Conservation (phyloP, 805 yeast species). For the Ogataea nonfermentans region DNA sequence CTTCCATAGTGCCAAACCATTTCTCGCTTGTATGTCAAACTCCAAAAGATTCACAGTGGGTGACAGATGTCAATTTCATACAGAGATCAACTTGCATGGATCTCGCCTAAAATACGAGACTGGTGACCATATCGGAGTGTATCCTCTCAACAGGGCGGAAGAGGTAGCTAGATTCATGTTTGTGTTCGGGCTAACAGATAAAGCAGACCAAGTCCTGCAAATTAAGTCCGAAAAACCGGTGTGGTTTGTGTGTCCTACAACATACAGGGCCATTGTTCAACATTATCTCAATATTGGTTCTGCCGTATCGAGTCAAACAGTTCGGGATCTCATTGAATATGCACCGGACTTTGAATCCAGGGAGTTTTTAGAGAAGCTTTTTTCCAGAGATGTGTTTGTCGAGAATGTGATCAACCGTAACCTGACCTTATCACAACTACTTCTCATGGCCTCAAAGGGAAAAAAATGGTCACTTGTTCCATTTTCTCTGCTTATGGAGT, state of each 20-base stretch:
- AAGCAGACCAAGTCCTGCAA: conserved; percentile 49
- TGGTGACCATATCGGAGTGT: conserved; percentile 91
- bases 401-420: conserved; percentile 52
- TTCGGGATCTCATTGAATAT: conserved; percentile 64
- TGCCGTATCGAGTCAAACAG: conserved; percentile 78
- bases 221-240: conserved; percentile 59
- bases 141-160: conserved; percentile 77
- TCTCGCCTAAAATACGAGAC: conserved; percentile 77
- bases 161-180: conserved; percentile 60
- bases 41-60: conserved; percentile 21
- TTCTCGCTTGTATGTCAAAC: conserved; percentile 70
- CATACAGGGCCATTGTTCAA: conserved; percentile 72
- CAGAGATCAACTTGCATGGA: conserved; percentile 69
- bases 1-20: conserved; percentile 47
- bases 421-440: conserved; percentile 67
- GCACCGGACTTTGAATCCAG: conserved; percentile 63
- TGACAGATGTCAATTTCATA: conserved; percentile 72
- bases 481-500: conserved; percentile 75
- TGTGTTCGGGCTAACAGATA: conserved; percentile 54
- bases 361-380: conserved; percentile 46
- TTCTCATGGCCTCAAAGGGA: conserved; percentile 56
- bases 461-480: conserved; percentile 70
- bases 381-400: conserved; percentile 32
- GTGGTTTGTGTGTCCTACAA: conserved; percentile 67
- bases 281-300: conserved; percentile 84